Evolutionary conservation across 176 grass and related monocot genomes (phyloP), one percentile per base, ranked within the genome.

Genomic region (Panicum miliaceum): DNA sequence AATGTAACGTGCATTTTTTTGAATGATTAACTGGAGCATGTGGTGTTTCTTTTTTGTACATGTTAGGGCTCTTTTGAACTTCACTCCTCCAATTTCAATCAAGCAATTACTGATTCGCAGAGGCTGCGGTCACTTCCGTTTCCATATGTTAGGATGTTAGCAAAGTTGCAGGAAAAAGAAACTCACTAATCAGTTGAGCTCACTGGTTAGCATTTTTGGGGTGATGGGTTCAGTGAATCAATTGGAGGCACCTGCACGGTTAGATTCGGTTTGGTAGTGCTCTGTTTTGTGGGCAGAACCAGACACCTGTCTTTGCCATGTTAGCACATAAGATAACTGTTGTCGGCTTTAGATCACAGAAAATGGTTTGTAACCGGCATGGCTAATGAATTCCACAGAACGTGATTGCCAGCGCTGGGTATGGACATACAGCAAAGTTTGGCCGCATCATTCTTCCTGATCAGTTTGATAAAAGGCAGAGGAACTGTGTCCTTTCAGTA

Each of bases 271-370:
- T 80, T 62, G 54, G 61, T 79, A 69, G 43, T 43, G 48, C 38
- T 78, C 48, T 86, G 79, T 80, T 79, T 77, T 84, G 23, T 70
- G 68, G 84, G 45, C 84, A 75, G 80, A 80, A 60, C 38, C 74
- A 84, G 61, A 69, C 25, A 60, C 73, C 52, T 32, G 26, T 78
- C 34, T 51, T 79, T 86, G 80, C 60, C 75, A 9, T 80, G 42
- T 40, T 80, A 87, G 34, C 22, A 68, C 57, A 64, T 90, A 64
- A 79, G 59, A 82, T 67, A 78, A 80, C 26, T 75, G 75, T 40
- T 80, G 63, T 52, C 51, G 76, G 68, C 9, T 61, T 68, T 68
- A 87, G 73, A 79, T 68, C 78, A 51, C 84, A 86, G 75, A 47
- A 74, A 86, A 78, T 58, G 35, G 87, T 75, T 75, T 65, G 23